A percentile compares a stretch with the other conserved stretches of the same genome.
phyloP scores from a whole-genome alignment of 2,329 filamentous ascomycete species.

The Botrytis pseudocinerea region DNA sequence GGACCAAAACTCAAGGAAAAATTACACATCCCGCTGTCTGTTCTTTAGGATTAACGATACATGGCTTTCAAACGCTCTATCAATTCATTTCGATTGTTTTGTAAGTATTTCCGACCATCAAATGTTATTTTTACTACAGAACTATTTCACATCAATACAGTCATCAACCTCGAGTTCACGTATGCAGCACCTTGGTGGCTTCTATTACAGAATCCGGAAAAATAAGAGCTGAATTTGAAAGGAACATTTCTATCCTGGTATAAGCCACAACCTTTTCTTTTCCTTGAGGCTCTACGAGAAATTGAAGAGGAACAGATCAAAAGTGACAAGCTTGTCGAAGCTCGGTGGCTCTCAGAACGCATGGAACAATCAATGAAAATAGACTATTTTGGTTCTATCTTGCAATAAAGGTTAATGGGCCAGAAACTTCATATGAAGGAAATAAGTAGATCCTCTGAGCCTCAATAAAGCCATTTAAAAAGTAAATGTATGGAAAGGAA shows the following conservation, averaged over 20 bases:
- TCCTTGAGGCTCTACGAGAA: slow-evolving; percentile 40
- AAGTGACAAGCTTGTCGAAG: neutral
- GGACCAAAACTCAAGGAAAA: too few species aligned
- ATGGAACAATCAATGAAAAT: slow-evolving; percentile 45
- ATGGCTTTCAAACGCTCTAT: too few species aligned
- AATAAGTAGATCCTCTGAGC: too few species aligned
- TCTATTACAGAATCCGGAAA: slow-evolving; percentile 41
- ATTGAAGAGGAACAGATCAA: slow-evolving; percentile 37
- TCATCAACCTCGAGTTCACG: slow-evolving; percentile 48
- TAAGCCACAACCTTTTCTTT: slow-evolving; percentile 41
- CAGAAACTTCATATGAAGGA: too few species aligned
- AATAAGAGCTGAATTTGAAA: slow-evolving; percentile 40
- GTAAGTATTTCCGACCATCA: slow-evolving; percentile 41
- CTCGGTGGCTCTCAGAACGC: slow-evolving; percentile 33
- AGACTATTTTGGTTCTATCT: slow-evolving; percentile 36
- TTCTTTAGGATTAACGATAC: too few species aligned
- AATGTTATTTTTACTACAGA: slow-evolving; percentile 42
- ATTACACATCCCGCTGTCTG: too few species aligned
- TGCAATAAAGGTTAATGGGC: neutral
- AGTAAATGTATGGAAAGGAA: neutral
- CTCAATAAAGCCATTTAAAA: neutral
- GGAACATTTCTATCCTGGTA: slow-evolving; percentile 41
- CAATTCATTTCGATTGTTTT: slow-evolving; percentile 18
- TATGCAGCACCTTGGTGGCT: slow-evolving; percentile 47
- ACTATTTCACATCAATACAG: slow-evolving; percentile 37